Evolutionary conservation across 306 rosid species (phyloP).

Genomic region (Corylus americana): DNA sequence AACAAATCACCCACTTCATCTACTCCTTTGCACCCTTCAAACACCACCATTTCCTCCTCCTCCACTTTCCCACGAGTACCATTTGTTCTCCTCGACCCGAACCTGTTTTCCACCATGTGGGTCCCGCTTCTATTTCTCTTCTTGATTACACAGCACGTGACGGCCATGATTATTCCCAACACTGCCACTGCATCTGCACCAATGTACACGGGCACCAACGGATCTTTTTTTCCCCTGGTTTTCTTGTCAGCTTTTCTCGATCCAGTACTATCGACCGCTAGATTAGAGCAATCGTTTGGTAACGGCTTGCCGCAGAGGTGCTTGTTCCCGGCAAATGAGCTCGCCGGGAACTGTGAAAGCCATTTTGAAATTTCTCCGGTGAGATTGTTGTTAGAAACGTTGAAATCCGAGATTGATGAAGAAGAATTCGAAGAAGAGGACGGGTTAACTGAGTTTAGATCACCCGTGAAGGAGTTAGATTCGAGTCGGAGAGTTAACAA

Average conservation of each 20-base stretch:
- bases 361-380: conserved; percentile 22
- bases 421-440: background rate
- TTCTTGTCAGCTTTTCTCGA: background rate
- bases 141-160: background rate
- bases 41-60: conserved; percentile 13
- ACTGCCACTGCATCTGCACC: background rate
- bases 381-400: conserved; percentile 30
- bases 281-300: conserved; percentile 15
- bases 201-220: background rate
- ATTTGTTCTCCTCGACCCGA: too few relatives aligned
- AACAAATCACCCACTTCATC: too few relatives aligned
- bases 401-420: conserved; percentile 17
- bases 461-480: conserved; percentile 28
- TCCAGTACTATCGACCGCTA: background rate
- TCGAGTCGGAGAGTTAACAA: conserved; percentile 34
- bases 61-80: too few relatives aligned
- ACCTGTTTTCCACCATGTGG: too few relatives aligned
- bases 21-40: too few relatives aligned
- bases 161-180: background rate
- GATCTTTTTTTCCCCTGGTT: background rate
- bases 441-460: background rate
- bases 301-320: conserved; percentile 31
- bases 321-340: conserved; percentile 16
- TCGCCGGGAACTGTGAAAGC: conserved; percentile 11
- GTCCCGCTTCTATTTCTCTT: background rate